Percentiles rank a stretch among this genome's conserved stretches.
These are phyloP conservation scores for Debaryomyces castellii DNA, from an alignment of 805 yeast genomes.

Conservation along the genomic window DNA sequence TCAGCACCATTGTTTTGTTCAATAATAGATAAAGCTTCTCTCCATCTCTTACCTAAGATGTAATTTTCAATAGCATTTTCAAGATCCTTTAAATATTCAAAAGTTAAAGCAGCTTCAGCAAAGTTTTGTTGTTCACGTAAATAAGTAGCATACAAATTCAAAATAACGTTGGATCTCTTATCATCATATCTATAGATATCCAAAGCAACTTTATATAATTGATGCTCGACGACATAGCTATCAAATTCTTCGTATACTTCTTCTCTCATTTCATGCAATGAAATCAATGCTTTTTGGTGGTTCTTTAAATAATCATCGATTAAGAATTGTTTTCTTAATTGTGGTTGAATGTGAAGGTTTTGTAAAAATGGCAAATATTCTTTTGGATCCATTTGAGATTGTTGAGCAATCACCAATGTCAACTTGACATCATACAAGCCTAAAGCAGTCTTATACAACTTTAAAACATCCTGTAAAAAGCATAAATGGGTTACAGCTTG, in stretches of 20 bases:
- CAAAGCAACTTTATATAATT: slow-evolving; percentile 69
- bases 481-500: slow-evolving; percentile 79
- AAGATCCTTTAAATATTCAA: slow-evolving; percentile 60
- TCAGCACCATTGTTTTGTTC: slow-evolving; percentile 33
- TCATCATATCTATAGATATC: slow-evolving; percentile 57
- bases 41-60: slow-evolving; percentile 74
- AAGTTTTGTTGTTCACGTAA: slow-evolving; percentile 57
- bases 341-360: slow-evolving; percentile 65
- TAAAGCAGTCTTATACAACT: slow-evolving; percentile 74
- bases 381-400: slow-evolving; percentile 96
- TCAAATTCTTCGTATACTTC: slow-evolving; percentile 53
- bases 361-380: slow-evolving; percentile 94
- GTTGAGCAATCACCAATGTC: slow-evolving; percentile 85
- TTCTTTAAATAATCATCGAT: slow-evolving; percentile 79
- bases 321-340: slow-evolving; percentile 64
- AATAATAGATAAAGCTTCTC: slow-evolving; percentile 71
- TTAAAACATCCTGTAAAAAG: slow-evolving; percentile 85
- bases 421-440: slow-evolving; percentile 80
- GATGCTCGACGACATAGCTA: slow-evolving; percentile 67
- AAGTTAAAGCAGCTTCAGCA: slow-evolving; percentile 76
- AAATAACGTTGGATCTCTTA: slow-evolving; percentile 52
- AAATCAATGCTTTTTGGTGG: slow-evolving; percentile 64
- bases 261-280: slow-evolving; percentile 52
- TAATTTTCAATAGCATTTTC: slow-evolving; percentile 70
- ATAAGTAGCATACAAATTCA: slow-evolving; percentile 60